Base-by-base conservation (phyloP, 1,284 basidiomycete species). In the Afroboletus lepidellus region DNA sequence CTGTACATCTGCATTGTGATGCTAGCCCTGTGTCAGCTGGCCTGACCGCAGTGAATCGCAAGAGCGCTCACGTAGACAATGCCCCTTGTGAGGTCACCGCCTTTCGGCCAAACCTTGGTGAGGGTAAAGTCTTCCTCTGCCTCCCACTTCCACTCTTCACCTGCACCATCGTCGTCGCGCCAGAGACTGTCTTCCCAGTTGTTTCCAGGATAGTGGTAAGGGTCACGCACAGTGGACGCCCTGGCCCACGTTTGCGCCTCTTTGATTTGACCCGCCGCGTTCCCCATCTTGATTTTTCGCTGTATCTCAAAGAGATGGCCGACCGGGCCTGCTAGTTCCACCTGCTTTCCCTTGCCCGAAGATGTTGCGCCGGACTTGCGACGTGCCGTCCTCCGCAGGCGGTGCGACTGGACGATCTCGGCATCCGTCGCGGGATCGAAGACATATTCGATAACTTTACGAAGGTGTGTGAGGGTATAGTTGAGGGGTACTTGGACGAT, bases 401-500 rank as follows among this genome's bases (percentile, higher is more conserved):
- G 52, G 24, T 58, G 54, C 7, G 57, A 45, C 25, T 54, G 51
- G 32, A 48, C 41, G 37, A 70, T 59, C 54, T 69, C 57, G 8
- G 41, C 45, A 18, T 70, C 55, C 32, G 38, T 54, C 16, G 61
- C 61, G 6, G 60, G 56, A 29, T 79, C 77, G 59, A 87, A 89
- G 5, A 87, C 67, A 63, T 82, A 90, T 9, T 77, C 70, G 32
- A 87, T 74, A 49, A 90, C 75, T 46, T 75, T 77, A 44, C 80
- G 78, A 2, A 90, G 72, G 57, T 86, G 85, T 3, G 77, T 73
- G 59, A 90, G 83, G 0, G 82, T 85, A 62, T 87, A 89, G 62
- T 77, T 84, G 25, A 81, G 71, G 0, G 87, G 87, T 6, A 88
- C 83, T 56, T 87, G 85, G 5, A 82, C 80, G 51, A 86, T 71